These are phyloP conservation scores for Vitis rotundifolia DNA, from an alignment of 164 flowering plant genomes.

Conservation along the genomic window DNA sequence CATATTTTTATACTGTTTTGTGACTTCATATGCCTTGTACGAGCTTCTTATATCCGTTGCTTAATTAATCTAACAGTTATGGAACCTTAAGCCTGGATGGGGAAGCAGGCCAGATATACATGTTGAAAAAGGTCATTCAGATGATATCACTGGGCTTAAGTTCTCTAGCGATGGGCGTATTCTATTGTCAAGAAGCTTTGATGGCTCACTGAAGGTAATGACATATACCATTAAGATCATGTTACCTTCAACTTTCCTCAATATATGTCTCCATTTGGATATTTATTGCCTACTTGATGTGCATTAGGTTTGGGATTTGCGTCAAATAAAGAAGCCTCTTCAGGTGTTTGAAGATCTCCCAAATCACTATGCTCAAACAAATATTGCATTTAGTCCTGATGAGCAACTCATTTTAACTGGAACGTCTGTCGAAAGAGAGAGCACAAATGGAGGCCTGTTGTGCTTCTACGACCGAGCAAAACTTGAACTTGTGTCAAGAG, in stretches of 20 bases:
- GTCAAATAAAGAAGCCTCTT: constrained; percentile 69
- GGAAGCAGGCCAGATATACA: constrained; percentile 94
- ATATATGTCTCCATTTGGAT: background rate
- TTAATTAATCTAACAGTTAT: constrained; percentile 48
- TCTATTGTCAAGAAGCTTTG: constrained; percentile 85
- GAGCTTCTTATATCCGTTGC: constrained; percentile 1
- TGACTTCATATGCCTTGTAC: background rate
- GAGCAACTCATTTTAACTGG: constrained; percentile 92
- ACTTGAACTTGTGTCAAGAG: constrained; percentile 85
- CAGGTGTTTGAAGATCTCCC: constrained; percentile 85
- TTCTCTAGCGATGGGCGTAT: constrained; percentile 80
- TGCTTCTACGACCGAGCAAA: constrained; percentile 81
- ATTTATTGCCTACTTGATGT: constrained; percentile 6
- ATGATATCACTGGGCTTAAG: constrained; percentile 86
- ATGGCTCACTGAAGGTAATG: constrained; percentile 81
- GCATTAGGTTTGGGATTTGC: constrained; percentile 92
- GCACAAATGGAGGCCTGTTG: constrained; percentile 77
- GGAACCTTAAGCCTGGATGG: constrained; percentile 98
- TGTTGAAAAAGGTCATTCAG: constrained; percentile 72
- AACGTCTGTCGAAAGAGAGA: constrained; percentile 87
- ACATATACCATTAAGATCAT: background rate
- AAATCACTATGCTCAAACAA: constrained; percentile 94
- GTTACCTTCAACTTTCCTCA: background rate
- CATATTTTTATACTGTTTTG: background rate
- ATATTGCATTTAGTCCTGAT: constrained; percentile 87